Evolutionary conservation across 768 basidiomycete species (phyloP).

Genomic region (Lanmaoa pseudosensibilis): DNA sequence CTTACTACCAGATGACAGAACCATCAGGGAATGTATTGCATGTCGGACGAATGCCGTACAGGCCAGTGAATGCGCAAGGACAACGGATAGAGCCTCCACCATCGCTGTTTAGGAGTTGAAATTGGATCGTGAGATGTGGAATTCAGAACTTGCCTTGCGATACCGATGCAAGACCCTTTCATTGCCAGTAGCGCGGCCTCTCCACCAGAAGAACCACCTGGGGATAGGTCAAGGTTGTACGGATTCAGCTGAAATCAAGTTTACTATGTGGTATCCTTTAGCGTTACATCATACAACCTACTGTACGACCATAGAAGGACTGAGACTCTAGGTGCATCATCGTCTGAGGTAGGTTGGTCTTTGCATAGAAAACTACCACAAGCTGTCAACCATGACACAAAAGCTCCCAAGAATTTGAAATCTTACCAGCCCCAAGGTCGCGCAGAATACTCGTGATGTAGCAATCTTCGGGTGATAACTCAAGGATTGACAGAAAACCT

Average conservation of each 20-base stretch:
- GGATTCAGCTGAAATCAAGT: conserved; percentile 41
- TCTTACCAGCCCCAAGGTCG: conserved; percentile 43
- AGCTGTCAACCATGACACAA: conserved; percentile 5
- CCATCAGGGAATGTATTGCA: conserved; percentile 32
- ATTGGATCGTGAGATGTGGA: neutral
- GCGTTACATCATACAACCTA: neutral
- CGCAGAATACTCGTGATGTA: conserved; percentile 37
- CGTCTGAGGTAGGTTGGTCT: conserved; percentile 45
- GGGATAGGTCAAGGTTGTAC: conserved; percentile 41
- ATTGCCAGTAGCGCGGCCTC: conserved; percentile 49
- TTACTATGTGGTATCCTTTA: neutral
- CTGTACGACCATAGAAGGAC: conserved; percentile 36
- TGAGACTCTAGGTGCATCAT: conserved; percentile 41
- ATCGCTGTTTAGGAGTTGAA: conserved; percentile 20
- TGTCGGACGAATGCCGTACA: conserved; percentile 44
- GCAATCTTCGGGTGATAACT: conserved; percentile 27
- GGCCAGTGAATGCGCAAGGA: conserved; percentile 37
- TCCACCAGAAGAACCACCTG: conserved; percentile 56
- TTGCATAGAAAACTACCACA: conserved; percentile 41
- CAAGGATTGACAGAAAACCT: conserved; percentile 34
- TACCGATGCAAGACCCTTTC: conserved; percentile 45
- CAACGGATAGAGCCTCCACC: conserved; percentile 41
- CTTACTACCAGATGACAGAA: conserved; percentile 20
- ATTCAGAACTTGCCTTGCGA: conserved; percentile 38
- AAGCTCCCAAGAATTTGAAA: neutral